Evolutionary conservation across 108 stramenopile genomes (phyloP).

Genomic region (Skeletonema tropicum): DNA sequence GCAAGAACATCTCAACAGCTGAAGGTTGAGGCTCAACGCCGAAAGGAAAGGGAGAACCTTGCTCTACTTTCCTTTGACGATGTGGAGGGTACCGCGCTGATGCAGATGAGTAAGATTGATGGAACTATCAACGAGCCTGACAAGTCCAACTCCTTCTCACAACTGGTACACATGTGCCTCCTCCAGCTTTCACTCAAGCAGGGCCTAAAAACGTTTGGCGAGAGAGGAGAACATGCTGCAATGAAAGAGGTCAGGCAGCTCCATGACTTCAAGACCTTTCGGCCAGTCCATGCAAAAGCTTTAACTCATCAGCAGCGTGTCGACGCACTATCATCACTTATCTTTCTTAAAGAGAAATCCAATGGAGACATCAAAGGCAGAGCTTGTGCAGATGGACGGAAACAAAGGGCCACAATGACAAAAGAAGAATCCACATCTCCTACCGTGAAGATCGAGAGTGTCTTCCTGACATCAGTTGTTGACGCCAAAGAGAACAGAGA

Average conservation of each 20-base stretch:
- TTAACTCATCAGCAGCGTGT: slow-evolving; percentile 21
- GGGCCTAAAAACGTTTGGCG: slow-evolving; percentile 7
- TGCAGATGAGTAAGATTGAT: too few species aligned
- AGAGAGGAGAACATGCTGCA: background rate
- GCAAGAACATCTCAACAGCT: too few species aligned
- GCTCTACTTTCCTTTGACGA: too few species aligned
- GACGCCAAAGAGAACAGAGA: slow-evolving; percentile 47
- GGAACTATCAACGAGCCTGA: too few species aligned
- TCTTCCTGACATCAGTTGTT: slow-evolving; percentile 32
- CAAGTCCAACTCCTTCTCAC: background rate
- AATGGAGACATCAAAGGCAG: slow-evolving; percentile 28
- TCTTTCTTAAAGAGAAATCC: slow-evolving; percentile 42
- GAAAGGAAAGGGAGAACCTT: too few species aligned
- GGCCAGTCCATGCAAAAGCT: slow-evolving; percentile 14
- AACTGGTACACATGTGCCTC: too few species aligned
- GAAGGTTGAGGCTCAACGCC: too few species aligned
- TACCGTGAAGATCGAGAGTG: slow-evolving; percentile 23
- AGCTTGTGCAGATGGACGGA: slow-evolving; percentile 28
- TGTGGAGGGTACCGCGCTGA: too few species aligned
- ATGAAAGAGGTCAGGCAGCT: slow-evolving; percentile 52
- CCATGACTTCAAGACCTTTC: slow-evolving; percentile 31
- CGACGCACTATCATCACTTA: slow-evolving; percentile 22
- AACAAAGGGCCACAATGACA: slow-evolving; percentile 11
- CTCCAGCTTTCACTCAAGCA: background rate
- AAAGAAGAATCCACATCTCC: slow-evolving; percentile 43